Conservation (phyloP, 2,329 filamentous ascomycete species). For the Nigrograna mackinnonii region DNA sequence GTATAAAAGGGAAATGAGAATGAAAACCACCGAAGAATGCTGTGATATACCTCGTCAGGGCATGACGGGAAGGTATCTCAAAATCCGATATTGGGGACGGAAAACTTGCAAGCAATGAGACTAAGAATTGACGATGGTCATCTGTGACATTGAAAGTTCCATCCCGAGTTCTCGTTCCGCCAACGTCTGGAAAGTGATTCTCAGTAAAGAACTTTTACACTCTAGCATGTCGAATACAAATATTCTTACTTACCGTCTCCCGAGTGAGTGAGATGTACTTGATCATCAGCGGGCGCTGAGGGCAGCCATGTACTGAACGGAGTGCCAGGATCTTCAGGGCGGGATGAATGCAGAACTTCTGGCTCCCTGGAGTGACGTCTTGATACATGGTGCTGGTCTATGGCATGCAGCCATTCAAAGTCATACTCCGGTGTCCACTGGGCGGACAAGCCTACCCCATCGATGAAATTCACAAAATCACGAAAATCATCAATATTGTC, state of each 20-base stretch:
- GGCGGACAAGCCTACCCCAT: constrained; percentile 32
- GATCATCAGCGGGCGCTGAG: constrained; percentile 30
- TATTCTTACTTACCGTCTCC: constrained; percentile 15
- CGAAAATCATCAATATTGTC: constrained; percentile 33
- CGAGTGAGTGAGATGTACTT: constrained; percentile 24
- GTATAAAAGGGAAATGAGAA: constrained; percentile 37
- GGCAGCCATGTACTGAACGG: constrained; percentile 35
- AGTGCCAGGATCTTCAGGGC: constrained; percentile 30
- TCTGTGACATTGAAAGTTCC: constrained; percentile 30
- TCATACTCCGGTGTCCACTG: constrained; percentile 35
- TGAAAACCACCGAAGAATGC: constrained; percentile 36
- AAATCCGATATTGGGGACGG: constrained; percentile 23
- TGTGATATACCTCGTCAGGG: constrained; percentile 33
- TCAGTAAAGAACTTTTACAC: too few species aligned
- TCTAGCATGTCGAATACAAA: too few species aligned
- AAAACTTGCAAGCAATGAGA: constrained; percentile 21
- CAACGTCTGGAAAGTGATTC: constrained; percentile 15
- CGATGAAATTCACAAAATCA: constrained; percentile 36
- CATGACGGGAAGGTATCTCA: constrained; percentile 32
- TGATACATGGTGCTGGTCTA: constrained; percentile 19
- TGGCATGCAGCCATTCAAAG: constrained; percentile 28
- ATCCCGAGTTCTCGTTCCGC: constrained; percentile 18
- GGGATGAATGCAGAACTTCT: constrained; percentile 15
- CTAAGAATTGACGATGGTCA: constrained; percentile 24
- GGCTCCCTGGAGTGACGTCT: constrained; percentile 21